Percentiles rank a stretch among this genome's conserved stretches.
phyloP scores from a whole-genome alignment of 768 basidiomycete genomes.

The Pleurotus tuoliensis region DNA sequence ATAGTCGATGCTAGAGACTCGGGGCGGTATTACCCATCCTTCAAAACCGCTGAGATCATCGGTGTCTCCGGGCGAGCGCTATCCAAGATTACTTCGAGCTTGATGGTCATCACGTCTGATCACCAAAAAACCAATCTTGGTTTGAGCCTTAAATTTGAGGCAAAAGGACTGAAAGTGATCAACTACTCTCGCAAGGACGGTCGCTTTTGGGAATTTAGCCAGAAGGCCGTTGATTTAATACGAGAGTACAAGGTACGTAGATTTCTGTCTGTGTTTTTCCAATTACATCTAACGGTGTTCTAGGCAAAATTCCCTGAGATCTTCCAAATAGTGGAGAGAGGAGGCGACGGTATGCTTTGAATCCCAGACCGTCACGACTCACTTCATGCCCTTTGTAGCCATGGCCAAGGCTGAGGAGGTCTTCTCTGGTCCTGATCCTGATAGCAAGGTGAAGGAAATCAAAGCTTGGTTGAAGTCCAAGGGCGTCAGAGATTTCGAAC shows the following conservation, averaged over 20 bases:
- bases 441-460: slow-evolving; percentile 69
- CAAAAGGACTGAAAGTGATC: slow-evolving; percentile 88
- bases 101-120: slow-evolving; percentile 80
- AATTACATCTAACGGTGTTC: slow-evolving; percentile 2
- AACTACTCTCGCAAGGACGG: slow-evolving; percentile 87
- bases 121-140: slow-evolving; percentile 85
- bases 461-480: slow-evolving; percentile 83
- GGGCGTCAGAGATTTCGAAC: slow-evolving; percentile 87
- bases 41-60: slow-evolving; percentile 69
- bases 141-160: slow-evolving; percentile 94
- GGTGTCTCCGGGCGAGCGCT: slow-evolving; percentile 75
- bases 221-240: slow-evolving; percentile 78
- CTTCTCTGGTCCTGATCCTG: slow-evolving; percentile 52
- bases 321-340: slow-evolving; percentile 65
- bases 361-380: neutral
- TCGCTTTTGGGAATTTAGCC: slow-evolving; percentile 89
- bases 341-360: slow-evolving; percentile 62
- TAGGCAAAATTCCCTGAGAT: slow-evolving; percentile 83
- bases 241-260: slow-evolving; percentile 71
- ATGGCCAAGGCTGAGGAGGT: slow-evolving; percentile 69
- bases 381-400: slow-evolving; percentile 38
- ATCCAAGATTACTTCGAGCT: slow-evolving; percentile 88
- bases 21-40: slow-evolving; percentile 72
- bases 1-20: slow-evolving; percentile 53
- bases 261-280: neutral